Evolutionary conservation across 495 filamentous ascomycete genomes (phyloP).

Genomic region (Neurospora terricola): DNA sequence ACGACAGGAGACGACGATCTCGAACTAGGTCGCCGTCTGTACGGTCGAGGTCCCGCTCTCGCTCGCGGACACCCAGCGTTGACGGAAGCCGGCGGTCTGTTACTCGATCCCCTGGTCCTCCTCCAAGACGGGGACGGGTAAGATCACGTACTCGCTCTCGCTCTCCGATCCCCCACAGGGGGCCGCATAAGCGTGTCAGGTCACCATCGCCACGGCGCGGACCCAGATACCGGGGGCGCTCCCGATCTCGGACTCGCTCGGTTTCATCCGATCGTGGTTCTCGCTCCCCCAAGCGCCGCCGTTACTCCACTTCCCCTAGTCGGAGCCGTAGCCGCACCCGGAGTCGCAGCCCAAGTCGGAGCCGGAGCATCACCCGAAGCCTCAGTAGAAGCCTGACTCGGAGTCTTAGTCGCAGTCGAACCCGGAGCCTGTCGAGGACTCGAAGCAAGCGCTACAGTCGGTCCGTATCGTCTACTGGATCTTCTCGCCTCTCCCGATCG

Average conservation of each 20-base stretch:
- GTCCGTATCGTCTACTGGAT: slow-evolving; percentile 32
- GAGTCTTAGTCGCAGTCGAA: slow-evolving; percentile 3
- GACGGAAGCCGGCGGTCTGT: slow-evolving; percentile 22
- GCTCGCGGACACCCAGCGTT: slow-evolving; percentile 20
- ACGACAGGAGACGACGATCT: slow-evolving; percentile 24
- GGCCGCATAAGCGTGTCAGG: slow-evolving; percentile 31
- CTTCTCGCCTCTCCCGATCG: slow-evolving; percentile 28
- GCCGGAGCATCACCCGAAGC: slow-evolving; percentile 16
- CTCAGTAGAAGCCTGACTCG: slow-evolving; percentile 7
- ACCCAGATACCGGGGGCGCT: slow-evolving; percentile 13
- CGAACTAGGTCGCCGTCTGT: slow-evolving; percentile 21
- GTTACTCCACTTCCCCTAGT: slow-evolving; percentile 21
- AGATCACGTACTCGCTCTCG: slow-evolving; percentile 27
- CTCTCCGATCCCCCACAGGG: slow-evolving; percentile 29
- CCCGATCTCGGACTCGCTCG: slow-evolving; percentile 8
- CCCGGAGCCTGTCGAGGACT: slow-evolving; percentile 6
- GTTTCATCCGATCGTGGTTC: slow-evolving; percentile 23
- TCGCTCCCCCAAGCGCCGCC: slow-evolving; percentile 21
- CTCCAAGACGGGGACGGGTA: slow-evolving; percentile 19
- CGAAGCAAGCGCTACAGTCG: slow-evolving; percentile 25
- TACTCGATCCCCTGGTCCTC: slow-evolving; percentile 28
- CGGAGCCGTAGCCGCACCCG: slow-evolving; percentile 34
- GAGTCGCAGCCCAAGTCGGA: slow-evolving; percentile 21
- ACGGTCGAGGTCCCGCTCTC: slow-evolving; percentile 17
- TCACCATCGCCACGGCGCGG: slow-evolving; percentile 28